phyloP scores from a whole-genome alignment of 2,329 filamentous ascomycete species.

The Sclerotinia sclerotiorum region DNA sequence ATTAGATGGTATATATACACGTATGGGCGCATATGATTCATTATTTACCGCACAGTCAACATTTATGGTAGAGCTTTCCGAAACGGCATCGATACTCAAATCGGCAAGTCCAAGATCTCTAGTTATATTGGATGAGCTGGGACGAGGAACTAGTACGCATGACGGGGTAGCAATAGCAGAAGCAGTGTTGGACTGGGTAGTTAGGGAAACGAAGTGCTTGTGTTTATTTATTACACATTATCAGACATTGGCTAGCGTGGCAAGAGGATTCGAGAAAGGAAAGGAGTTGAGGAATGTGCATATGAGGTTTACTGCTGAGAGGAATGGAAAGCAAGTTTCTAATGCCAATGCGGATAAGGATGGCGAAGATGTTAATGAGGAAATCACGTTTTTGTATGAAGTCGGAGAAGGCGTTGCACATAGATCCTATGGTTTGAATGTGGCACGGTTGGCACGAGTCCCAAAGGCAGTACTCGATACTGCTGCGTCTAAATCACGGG shows the following conservation, averaged over 20 bases:
- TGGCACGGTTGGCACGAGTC: conserved; percentile 80
- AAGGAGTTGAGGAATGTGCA: conserved; percentile 80
- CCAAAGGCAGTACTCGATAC: conserved; percentile 74
- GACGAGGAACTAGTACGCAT: conserved; percentile 89
- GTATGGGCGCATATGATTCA: conserved; percentile 94
- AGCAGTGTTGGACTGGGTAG: conserved; percentile 82
- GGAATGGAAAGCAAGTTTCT: conserved; percentile 27
- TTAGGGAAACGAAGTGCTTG: conserved; percentile 70
- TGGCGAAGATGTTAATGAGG: conserved; percentile 56
- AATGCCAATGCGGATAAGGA: conserved; percentile 47
- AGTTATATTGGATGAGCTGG: conserved; percentile 92
- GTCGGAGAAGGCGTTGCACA: conserved; percentile 89
- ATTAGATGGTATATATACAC: conserved; percentile 87
- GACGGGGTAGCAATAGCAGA: conserved; percentile 96
- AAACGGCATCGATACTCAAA: conserved; percentile 88
- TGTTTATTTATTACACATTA: conserved; percentile 99
- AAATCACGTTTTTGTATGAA: conserved; percentile 94
- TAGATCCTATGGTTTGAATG: conserved; percentile 91
- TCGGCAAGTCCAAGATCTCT: conserved; percentile 80
- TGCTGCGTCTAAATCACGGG: conserved; percentile 73
- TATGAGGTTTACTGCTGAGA: conserved; percentile 72
- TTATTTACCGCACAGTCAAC: conserved; percentile 93
- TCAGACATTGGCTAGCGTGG: conserved; percentile 74
- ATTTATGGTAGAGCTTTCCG: conserved; percentile 96
- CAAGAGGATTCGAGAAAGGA: conserved; percentile 61